phyloP scores from a whole-genome alignment of 768 basidiomycete species.

The Hypholoma sublateritium region DNA sequence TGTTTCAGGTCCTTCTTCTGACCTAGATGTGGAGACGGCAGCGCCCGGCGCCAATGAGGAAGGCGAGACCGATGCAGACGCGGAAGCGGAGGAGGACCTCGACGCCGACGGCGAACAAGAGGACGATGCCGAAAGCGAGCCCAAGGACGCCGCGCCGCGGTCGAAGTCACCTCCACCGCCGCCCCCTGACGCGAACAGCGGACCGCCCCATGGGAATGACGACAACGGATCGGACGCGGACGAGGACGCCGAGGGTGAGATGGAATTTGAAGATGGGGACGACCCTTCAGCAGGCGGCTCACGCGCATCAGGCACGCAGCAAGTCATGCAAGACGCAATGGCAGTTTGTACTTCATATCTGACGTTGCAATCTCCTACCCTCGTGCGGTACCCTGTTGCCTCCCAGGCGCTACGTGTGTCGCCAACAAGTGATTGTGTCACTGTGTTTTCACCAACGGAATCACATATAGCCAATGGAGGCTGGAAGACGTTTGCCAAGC shows the following conservation, averaged over 20 bases:
- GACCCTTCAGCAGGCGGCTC: conserved; percentile 7
- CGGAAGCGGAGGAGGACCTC: conserved; percentile 19
- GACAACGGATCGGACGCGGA: conserved; percentile 29
- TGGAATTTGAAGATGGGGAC: conserved; percentile 29
- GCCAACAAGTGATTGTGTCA: too few relatives aligned
- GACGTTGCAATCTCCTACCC: neutral
- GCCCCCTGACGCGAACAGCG: conserved; percentile 11
- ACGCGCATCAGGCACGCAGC: conserved; percentile 1
- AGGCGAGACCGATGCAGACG: conserved; percentile 18
- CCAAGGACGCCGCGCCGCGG: conserved; percentile 4
- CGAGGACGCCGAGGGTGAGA: conserved; percentile 34
- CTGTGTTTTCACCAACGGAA: too few relatives aligned
- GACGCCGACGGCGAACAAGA: conserved; percentile 26
- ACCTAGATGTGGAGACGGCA: neutral
- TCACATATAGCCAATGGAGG: too few relatives aligned
- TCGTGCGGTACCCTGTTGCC: too few relatives aligned
- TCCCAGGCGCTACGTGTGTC: too few relatives aligned
- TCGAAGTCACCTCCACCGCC: conserved; percentile 20
- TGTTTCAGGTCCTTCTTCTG: too few relatives aligned
- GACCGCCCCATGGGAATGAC: conserved; percentile 8
- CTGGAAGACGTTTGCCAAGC: too few relatives aligned
- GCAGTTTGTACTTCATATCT: neutral
- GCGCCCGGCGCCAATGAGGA: conserved; percentile 6
- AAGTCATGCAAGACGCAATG: neutral
- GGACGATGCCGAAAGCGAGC: conserved; percentile 18